A percentile compares a stretch with the other conserved stretches of the same genome.
These are phyloP conservation scores for Pichia sp. DNA, from an alignment of 1,139 yeast genomes.

Conservation along the genomic window DNA sequence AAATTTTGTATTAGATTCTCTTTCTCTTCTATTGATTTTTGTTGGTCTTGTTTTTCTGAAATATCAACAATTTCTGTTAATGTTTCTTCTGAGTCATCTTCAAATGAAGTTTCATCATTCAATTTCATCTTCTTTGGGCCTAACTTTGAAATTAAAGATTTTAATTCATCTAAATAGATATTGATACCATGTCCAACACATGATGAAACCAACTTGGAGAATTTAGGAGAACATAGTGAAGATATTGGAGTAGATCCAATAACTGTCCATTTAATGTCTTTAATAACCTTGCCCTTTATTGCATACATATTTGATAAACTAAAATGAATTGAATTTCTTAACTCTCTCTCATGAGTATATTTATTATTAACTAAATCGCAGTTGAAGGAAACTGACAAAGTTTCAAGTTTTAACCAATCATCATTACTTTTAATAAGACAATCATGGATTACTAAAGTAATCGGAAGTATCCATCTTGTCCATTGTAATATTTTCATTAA, in stretches of 20 bases:
- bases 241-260: constrained; percentile 3
- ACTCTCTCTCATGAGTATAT: constrained; percentile 1
- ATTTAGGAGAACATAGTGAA: not conserved
- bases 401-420: constrained; percentile 11
- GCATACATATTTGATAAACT: constrained; percentile 10
- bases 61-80: not conserved
- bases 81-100: not conserved
- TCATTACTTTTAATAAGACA: constrained; percentile 4
- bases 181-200: constrained; percentile 12
- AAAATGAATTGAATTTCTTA: constrained; percentile 11
- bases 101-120: not conserved
- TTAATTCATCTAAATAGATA: constrained; percentile 8
- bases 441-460: constrained; percentile 16
- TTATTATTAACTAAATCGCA: constrained; percentile 2
- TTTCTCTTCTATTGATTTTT: not conserved
- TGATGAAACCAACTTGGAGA: constrained; percentile 5
- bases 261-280: constrained; percentile 14
- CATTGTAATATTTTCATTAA: constrained; percentile 5
- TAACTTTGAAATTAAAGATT: not conserved
- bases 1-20: not conserved
- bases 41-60: not conserved
- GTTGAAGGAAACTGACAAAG: constrained; percentile 14
- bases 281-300: not conserved
- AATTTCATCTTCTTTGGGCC: not conserved
- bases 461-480: constrained; percentile 13